Percentiles rank a stretch among this genome's conserved stretches.
Evolutionary conservation across 2,329 filamentous ascomycete genomes (phyloP).

Genomic region (Grosmannia serpens): DNA sequence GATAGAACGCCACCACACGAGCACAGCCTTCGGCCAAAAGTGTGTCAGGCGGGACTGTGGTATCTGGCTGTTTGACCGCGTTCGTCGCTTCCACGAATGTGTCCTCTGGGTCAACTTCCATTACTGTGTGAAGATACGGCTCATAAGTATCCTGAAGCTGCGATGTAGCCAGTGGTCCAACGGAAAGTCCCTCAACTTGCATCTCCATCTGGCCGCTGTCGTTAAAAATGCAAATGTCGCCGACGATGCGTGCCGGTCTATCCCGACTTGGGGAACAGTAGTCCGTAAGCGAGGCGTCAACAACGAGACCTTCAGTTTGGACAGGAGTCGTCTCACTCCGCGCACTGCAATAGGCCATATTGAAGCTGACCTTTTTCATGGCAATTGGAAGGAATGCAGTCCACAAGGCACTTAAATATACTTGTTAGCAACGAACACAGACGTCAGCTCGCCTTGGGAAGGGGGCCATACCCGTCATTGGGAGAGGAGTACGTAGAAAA

Average conservation of each 20-base stretch:
- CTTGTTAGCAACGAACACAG: conserved; percentile 10
- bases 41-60: not conserved
- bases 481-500: conserved; percentile 29
- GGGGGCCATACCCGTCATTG: conserved; percentile 18
- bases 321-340: not conserved
- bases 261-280: conserved; percentile 14
- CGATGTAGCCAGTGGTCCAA: conserved; percentile 19
- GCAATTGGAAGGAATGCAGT: conserved; percentile 27
- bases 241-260: conserved; percentile 19
- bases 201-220: conserved; percentile 19
- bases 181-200: conserved; percentile 21
- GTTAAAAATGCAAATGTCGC: conserved; percentile 25
- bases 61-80: not conserved
- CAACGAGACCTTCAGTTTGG: conserved; percentile 12
- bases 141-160: conserved; percentile 21
- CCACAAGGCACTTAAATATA: conserved; percentile 23
- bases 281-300: conserved; percentile 22
- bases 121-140: conserved; percentile 22
- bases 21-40: not conserved
- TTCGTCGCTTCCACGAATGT: conserved; percentile 17
- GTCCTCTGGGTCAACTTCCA: conserved; percentile 29
- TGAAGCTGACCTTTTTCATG: conserved; percentile 26
- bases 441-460: too few relatives aligned
- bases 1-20: not conserved
- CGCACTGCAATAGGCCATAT: conserved; percentile 17